Percentiles rank a stretch among this genome's conserved stretches.
phyloP scores from a whole-genome alignment of 2,329 filamentous ascomycete species.

The Ophiocordyceps sinensis region DNA sequence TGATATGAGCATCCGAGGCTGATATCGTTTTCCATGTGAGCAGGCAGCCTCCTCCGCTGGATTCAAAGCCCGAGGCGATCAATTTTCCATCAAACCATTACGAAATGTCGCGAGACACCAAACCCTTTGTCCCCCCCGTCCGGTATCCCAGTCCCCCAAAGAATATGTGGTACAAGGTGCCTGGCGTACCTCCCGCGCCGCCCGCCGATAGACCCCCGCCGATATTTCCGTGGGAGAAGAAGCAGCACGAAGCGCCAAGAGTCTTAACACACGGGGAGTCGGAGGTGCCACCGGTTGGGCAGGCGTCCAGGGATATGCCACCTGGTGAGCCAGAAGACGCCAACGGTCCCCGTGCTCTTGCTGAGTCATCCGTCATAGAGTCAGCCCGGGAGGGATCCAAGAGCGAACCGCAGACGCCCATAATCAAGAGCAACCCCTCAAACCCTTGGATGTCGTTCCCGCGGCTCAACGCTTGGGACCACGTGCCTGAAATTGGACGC shows the following conservation, averaged over 20 bases:
- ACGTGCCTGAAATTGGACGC: constrained; percentile 70
- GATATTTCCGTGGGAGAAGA: constrained; percentile 84
- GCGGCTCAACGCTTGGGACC: constrained; percentile 86
- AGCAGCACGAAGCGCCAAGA: constrained; percentile 47
- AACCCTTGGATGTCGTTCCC: constrained; percentile 61
- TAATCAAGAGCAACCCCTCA: constrained; percentile 28
- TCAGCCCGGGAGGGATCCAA: constrained; percentile 12
- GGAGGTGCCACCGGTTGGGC: constrained; percentile 2
- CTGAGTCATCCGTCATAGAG: constrained; percentile 21
- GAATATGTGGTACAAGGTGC: constrained; percentile 80
- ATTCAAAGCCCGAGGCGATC: constrained; percentile 70
- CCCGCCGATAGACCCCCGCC: constrained; percentile 42
- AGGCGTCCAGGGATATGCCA: background rate
- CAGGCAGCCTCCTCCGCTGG: constrained; percentile 46
- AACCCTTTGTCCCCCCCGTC: constrained; percentile 62
- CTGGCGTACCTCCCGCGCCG: constrained; percentile 43
- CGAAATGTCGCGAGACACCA: constrained; percentile 63
- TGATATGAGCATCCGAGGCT: background rate
- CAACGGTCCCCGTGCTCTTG: constrained; percentile 9
- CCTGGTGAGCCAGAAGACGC: constrained; percentile 2
- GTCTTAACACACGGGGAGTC: constrained; percentile 32
- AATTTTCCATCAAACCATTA: constrained; percentile 73
- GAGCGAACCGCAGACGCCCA: constrained; percentile 31
- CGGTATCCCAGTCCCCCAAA: constrained; percentile 71
- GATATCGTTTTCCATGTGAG: background rate